Evolutionary conservation across 495 filamentous ascomycete genomes (phyloP).

Genomic region (Penicillium argentinense): DNA sequence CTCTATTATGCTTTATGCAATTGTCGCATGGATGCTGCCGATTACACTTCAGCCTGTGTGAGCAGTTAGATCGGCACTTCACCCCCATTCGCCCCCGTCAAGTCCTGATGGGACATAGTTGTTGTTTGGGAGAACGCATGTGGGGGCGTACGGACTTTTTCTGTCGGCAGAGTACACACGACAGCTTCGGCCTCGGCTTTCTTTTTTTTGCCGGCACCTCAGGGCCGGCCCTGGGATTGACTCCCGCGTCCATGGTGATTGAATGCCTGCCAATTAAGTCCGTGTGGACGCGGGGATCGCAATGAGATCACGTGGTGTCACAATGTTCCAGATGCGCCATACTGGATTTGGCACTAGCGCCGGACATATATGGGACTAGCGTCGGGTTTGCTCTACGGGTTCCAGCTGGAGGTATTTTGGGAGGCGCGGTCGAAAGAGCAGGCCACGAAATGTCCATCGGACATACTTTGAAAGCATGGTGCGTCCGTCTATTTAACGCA

Average conservation of each 20-base stretch:
- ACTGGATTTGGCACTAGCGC: slow-evolving; percentile 2
- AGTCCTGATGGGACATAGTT: not conserved
- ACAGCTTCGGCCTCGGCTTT: slow-evolving; percentile 21
- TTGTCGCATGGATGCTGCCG: slow-evolving; percentile 42
- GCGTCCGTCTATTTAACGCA: too few relatives aligned
- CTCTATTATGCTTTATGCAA: slow-evolving; percentile 34
- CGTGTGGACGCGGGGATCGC: too few relatives aligned
- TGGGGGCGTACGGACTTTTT: slow-evolving; percentile 18
- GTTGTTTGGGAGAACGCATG: too few relatives aligned
- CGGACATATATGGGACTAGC: slow-evolving; percentile 10
- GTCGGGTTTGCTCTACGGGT: slow-evolving; percentile 7
- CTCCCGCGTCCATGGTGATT: slow-evolving; percentile 1
- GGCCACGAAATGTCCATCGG: not conserved
- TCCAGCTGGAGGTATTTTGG: too few relatives aligned
- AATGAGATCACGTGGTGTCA: too few relatives aligned
- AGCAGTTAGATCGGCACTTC: slow-evolving; percentile 2
- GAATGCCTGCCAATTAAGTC: not conserved
- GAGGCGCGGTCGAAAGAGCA: too few relatives aligned
- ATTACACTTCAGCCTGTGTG: slow-evolving; percentile 44
- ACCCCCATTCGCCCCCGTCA: not conserved
- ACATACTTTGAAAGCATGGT: too few relatives aligned
- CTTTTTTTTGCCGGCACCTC: slow-evolving; percentile 13
- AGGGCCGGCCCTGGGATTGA: not conserved
- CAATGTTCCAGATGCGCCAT: too few relatives aligned
- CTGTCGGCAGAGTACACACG: slow-evolving; percentile 19